Base-by-base conservation (phyloP, 2,329 filamentous ascomycete genomes). In the Colletotrichum higginsianum region DNA sequence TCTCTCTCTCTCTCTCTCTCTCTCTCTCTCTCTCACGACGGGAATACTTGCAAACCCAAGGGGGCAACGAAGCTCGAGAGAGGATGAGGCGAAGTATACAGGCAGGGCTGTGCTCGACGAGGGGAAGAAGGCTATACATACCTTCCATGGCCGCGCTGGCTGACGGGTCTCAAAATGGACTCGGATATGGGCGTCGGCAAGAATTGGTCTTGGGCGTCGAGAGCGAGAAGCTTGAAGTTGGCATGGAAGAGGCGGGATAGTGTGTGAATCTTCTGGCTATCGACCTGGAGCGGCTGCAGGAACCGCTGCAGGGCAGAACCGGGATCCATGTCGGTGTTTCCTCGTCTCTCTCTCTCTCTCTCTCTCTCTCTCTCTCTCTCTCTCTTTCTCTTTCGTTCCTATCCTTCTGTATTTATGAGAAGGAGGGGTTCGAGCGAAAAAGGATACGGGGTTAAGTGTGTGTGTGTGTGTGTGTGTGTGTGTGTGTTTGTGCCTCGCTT, bases 121-220 rank as follows among this genome's bases (percentile, higher is more conserved):
- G 13, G 30, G 13, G 5, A n/a, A 64, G 23, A 35, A 7, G 42
- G n/a, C 47, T 5, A 13, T 4, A 82, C 88, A 82, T 82, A 87
- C 89, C 87, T 80, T 78, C 86, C 85, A 71, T 82, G 82, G 73
- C 83, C 81, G 63, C 78, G 77, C 47, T 82, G 79, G 26, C 80
- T 80, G 13, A 83, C 80, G 13, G 86, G 88, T 47, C 86, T 83
- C 73, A 91, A 77, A 64, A 91, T 86, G 8, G 87, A 86, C 74
- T 90, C 88, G 4, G 87, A 88, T 75, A 91, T 89, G 57, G 89
- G 89, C 3, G 89, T 91, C 13, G 88, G 84, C 44, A 91, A 79
- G 75, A 91, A 91, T 77, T 91, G 89, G 49, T 87, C 81, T 26
- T 80, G 71, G 1, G 88, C 89, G 46, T 88, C 80, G 67, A 86